These are phyloP conservation scores for Tricholoma matsutake DNA, from an alignment of 768 basidiomycete genomes.

Conservation along the genomic window DNA sequence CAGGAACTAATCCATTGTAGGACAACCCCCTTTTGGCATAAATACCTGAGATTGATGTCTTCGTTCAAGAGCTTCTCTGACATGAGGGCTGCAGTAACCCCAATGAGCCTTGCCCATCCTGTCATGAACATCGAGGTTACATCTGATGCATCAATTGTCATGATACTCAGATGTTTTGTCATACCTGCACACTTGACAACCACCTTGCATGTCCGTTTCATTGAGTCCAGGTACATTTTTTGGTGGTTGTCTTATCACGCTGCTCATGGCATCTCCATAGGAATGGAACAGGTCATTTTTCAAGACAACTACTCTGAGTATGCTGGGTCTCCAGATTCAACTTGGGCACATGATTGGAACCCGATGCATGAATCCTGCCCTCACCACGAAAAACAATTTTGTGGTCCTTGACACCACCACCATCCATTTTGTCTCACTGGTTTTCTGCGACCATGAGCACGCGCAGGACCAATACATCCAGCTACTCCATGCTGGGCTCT, in stretches of 20 bases:
- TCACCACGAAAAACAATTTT: neutral
- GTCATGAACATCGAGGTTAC: neutral
- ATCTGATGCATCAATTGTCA: neutral
- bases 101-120: neutral
- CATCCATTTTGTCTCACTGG: neutral
- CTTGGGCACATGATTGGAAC: neutral
- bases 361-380: neutral
- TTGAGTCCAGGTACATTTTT: slow-evolving; percentile 1
- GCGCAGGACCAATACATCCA: neutral
- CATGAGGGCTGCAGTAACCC: no score
- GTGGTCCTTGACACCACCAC: neutral
- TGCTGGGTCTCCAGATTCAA: slow-evolving; percentile 1
- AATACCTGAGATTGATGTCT: neutral
- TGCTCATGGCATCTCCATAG: no score
- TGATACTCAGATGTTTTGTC: neutral
- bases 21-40: neutral
- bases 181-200: neutral
- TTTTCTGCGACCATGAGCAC: neutral
- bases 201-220: slow-evolving; percentile 1
- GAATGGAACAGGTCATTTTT: no score
- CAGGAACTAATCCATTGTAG: neutral
- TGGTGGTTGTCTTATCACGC: no score
- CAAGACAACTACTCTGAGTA: no score
- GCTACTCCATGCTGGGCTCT: slow-evolving; percentile 7
- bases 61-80: neutral